phyloP scores from a whole-genome alignment of 2,329 filamentous ascomycete species.

The Dactylonectria estremocensis region DNA sequence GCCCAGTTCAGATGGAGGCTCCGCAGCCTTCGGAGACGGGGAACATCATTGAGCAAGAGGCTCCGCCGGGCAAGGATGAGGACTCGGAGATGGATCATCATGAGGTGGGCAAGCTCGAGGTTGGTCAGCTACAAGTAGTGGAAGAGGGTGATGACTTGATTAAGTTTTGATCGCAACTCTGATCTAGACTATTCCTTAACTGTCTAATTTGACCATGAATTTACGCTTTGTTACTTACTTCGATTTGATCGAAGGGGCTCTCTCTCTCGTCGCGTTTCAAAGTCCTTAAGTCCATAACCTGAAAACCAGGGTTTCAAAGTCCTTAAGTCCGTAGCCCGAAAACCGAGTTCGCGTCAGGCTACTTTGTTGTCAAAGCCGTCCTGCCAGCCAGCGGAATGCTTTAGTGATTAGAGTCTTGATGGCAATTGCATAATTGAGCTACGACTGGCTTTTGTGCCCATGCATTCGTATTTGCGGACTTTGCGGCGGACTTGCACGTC shows the following conservation, averaged over 20 bases:
- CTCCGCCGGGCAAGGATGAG: conserved; percentile 11
- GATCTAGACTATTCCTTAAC: neutral
- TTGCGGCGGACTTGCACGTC: neutral
- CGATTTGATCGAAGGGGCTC: neutral
- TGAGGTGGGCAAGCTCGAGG: too few species aligned
- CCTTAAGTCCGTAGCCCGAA: neutral
- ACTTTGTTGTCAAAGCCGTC: too few species aligned
- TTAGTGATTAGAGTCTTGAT: too few species aligned
- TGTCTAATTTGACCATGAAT: neutral
- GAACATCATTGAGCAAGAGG: neutral
- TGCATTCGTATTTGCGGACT: neutral
- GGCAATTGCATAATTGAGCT: neutral
- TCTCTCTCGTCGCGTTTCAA: neutral
- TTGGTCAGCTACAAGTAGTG: neutral
- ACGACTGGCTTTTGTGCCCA: neutral
- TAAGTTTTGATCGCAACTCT: conserved; percentile 19
- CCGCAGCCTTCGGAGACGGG: neutral
- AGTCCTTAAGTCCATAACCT: neutral
- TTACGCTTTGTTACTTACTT: neutral
- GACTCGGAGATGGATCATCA: conserved; percentile 4
- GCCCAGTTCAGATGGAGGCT: neutral
- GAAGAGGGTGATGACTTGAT: conserved; percentile 33
- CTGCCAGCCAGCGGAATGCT: neutral
- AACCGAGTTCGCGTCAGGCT: neutral
- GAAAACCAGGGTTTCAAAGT: neutral